Evolutionary conservation across 352 stramenopile genomes (phyloP).

Genomic region (Pythium folliculosum): DNA sequence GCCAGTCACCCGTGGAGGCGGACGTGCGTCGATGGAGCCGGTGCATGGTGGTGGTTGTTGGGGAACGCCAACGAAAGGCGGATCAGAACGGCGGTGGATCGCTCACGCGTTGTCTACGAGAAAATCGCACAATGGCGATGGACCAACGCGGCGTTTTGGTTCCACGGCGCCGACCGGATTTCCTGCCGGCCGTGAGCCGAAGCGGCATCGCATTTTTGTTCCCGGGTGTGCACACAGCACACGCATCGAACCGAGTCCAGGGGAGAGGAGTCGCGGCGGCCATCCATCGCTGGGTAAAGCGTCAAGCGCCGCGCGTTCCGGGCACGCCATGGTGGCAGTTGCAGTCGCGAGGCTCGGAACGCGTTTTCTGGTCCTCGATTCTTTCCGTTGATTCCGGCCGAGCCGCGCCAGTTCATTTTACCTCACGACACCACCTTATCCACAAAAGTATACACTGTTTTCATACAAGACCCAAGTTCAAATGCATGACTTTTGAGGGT

Average conservation of each 20-base stretch:
- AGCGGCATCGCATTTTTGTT: background rate
- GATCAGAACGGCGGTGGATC: too few relatives aligned
- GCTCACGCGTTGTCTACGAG: background rate
- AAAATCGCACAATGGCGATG: conserved; percentile 10
- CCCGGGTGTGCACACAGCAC: background rate
- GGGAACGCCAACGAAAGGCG: conserved; percentile 13
- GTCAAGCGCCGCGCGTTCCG: background rate
- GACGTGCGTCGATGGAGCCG: background rate
- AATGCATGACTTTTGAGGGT: background rate
- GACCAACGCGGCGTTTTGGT: background rate
- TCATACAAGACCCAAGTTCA: background rate
- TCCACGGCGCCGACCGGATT: background rate
- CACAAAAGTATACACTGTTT: conserved; percentile 1
- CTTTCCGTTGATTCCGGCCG: background rate
- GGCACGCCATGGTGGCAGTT: background rate
- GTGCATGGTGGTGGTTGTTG: background rate
- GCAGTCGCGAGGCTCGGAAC: conserved; percentile 4
- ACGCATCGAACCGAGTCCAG: background rate
- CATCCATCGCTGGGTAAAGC: background rate
- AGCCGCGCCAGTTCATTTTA: background rate
- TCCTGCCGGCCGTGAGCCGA: background rate
- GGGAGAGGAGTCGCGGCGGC: background rate
- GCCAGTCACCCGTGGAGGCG: background rate
- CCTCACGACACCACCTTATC: background rate
- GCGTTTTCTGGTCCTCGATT: background rate